phyloP scores from a whole-genome alignment of 305 asterid species.

The Stenogyne calaminthoides region DNA sequence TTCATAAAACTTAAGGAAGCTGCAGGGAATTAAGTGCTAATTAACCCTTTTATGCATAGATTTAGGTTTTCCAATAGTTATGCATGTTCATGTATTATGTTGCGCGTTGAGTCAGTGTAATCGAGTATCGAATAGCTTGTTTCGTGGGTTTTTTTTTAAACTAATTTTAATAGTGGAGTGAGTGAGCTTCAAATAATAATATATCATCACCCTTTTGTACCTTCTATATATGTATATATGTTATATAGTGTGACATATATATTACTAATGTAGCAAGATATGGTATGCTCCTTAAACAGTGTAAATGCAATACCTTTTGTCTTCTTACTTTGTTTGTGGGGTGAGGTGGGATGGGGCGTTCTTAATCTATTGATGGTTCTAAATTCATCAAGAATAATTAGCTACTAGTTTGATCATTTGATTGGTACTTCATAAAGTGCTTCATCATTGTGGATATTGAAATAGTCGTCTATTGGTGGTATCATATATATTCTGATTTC shows the following conservation, averaged over 20 bases:
- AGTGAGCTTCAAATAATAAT: constrained; percentile 18
- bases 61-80: constrained; percentile 27
- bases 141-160: background rate
- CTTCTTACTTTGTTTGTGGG: constrained; percentile 1
- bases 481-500: background rate
- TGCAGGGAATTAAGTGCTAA: constrained; percentile 23
- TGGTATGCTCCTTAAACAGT: constrained; percentile 1
- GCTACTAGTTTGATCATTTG: constrained; percentile 15
- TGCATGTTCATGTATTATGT: background rate
- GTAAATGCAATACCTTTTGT: constrained; percentile 13
- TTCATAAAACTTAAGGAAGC: constrained; percentile 30
- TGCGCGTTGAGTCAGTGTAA: constrained; percentile 10
- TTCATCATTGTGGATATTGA: constrained; percentile 5
- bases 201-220: constrained; percentile 13
- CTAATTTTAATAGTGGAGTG: constrained; percentile 28
- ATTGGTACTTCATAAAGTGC: constrained; percentile 20
- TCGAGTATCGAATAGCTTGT: constrained; percentile 25
- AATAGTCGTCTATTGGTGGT: background rate
- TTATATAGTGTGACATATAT: constrained; percentile 21
- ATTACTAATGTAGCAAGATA: constrained; percentile 5
- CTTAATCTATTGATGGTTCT: constrained; percentile 18
- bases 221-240: background rate
- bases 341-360: background rate
- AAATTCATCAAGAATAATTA: background rate
- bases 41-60: constrained; percentile 30